Base-by-base conservation (phyloP, 129 eudicot genomes). In the Heracleum sosnowskyi region DNA sequence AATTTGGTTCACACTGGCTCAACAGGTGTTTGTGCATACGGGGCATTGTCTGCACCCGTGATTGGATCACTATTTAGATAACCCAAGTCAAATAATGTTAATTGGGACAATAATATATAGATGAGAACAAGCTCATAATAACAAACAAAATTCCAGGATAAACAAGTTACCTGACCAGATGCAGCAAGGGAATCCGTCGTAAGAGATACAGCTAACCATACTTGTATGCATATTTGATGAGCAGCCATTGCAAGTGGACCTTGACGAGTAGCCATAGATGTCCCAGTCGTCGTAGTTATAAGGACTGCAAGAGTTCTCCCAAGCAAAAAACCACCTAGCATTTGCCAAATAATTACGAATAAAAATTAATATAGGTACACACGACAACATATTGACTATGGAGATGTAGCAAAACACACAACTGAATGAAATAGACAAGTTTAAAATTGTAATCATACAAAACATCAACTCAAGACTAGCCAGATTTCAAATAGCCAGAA, bases 181-280 rank as follows among this genome's bases (percentile, higher is more conserved):
- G 96, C 85, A 71, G 96, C 94, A n/a, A 92, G 85, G 77, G 97
- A 96, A 88, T 91, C 98, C 76, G 97, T 91, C 76, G 91, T 84
- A 46, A 95, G 94, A 26, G 98, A 90, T 53, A 90, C 98, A 80
- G 98, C 96, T 81, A 95, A 86, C 97, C 98, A 95, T 5, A 95
- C 92, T 85, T 95, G 97, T 37, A 87, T 26, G 84, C 97, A 95
- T 82, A 95, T 90, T 42, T 95, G 98, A 79, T 95, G 96, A 80
- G 96, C 98, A 83, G 98, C 96, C 98, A 91, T 91, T 42, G 98
- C 97, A 76, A 86, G 66, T 22, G 97, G 90, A 69, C 98, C 98
- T 85, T 91, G 98, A 35, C 96, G 94, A 70, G 97, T 96, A 82
- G 99, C 99, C 99, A 92, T 88, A 74, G 99, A 90, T 64, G 99